Percentiles rank a stretch among this genome's conserved stretches.
phyloP scores from a whole-genome alignment of 140 eudicot species.

The Flaveria floridana region DNA sequence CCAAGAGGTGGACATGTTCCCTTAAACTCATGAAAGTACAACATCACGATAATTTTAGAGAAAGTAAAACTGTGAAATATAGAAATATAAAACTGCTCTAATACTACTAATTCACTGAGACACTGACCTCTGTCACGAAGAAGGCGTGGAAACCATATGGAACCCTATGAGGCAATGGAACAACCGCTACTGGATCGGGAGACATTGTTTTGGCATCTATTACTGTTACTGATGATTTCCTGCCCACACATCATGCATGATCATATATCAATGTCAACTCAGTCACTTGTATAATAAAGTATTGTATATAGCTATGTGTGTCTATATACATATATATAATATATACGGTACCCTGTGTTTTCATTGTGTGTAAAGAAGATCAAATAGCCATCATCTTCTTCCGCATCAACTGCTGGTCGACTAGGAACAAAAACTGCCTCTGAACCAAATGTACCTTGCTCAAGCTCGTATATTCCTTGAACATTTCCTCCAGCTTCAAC shows the following conservation, averaged over 20 bases:
- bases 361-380: conserved; percentile 83
- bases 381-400: conserved; percentile 96
- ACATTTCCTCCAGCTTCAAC: conserved; percentile 88
- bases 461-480: conserved; percentile 67
- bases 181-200: conserved; percentile 82
- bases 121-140: conserved; percentile 79
- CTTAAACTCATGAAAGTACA: too few relatives aligned
- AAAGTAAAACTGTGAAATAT: not conserved
- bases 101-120: conserved; percentile 15
- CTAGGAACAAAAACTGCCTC: conserved; percentile 87
- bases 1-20: too few relatives aligned
- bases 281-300: not conserved
- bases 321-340: not conserved
- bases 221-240: conserved; percentile 67
- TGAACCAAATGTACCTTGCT: conserved; percentile 77
- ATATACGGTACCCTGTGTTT: conserved; percentile 56
- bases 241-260: conserved; percentile 24
- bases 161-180: conserved; percentile 79
- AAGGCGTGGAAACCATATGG: conserved; percentile 97
- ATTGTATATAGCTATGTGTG: not conserved
- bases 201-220: conserved; percentile 97
- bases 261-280: not conserved
- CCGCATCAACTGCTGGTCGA: conserved; percentile 48
- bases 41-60: not conserved
- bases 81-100: not conserved